phyloP scores from a whole-genome alignment of 2,329 filamentous ascomycete genomes.

The Ustulina deusta region DNA sequence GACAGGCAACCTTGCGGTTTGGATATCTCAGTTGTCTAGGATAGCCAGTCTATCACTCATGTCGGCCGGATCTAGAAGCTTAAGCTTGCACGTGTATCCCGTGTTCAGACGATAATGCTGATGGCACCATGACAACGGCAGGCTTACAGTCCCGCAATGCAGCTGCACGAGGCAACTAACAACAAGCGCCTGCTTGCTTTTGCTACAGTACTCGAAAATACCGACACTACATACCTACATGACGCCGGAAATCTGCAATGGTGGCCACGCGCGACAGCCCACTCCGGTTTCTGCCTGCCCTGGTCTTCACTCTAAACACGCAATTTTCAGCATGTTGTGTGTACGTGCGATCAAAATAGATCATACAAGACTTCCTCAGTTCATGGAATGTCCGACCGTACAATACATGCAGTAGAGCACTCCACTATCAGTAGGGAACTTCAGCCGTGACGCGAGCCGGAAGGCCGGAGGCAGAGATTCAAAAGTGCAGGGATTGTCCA shows the following conservation, averaged over 20 bases:
- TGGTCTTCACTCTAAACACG: background rate
- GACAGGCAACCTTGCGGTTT: background rate
- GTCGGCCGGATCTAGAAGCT: conserved; percentile 8
- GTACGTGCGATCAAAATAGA: conserved; percentile 10
- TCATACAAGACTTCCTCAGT: conserved; percentile 4
- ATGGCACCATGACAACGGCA: conserved; percentile 37
- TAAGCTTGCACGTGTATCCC: conserved; percentile 17
- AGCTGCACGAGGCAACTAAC: conserved; percentile 21
- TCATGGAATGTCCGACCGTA: conserved; percentile 22
- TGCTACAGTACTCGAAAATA: conserved; percentile 7
- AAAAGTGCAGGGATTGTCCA: conserved; percentile 20
- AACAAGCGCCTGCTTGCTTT: conserved; percentile 13
- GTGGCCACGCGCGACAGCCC: conserved; percentile 14
- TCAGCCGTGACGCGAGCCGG: conserved; percentile 28
- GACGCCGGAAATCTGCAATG: background rate
- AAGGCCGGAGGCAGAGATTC: conserved; percentile 33
- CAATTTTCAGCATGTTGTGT: background rate
- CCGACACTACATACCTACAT: conserved; percentile 1
- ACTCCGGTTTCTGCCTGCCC: background rate
- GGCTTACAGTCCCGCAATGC: conserved; percentile 21
- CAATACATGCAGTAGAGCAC: conserved; percentile 5
- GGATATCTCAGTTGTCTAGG: conserved; percentile 19
- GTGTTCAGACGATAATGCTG: conserved; percentile 27
- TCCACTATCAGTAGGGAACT: background rate
- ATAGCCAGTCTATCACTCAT: conserved; percentile 8